Percentiles rank a stretch among this genome's conserved stretches.
Evolutionary conservation across 768 basidiomycete genomes (phyloP).

Genomic region (Chalciporus pseudorubinellus): DNA sequence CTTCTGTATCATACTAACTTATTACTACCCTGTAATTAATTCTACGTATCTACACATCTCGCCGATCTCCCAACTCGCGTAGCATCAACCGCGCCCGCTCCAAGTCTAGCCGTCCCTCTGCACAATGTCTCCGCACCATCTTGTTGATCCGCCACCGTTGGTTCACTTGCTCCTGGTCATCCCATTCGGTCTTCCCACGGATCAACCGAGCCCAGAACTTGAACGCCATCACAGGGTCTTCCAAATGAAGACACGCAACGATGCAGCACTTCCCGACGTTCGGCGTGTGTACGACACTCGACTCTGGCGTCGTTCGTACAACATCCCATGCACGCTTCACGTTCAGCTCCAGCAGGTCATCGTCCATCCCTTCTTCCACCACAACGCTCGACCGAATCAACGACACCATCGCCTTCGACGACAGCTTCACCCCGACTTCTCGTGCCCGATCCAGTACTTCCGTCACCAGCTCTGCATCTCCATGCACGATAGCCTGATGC

Average conservation of each 20-base stretch:
- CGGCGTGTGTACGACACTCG: slow-evolving; percentile 40
- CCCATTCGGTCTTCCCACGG: slow-evolving; percentile 44
- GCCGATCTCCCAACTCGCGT: slow-evolving; percentile 13
- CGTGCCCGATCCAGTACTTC: slow-evolving; percentile 42
- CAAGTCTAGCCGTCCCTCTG: slow-evolving; percentile 25
- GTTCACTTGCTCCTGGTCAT: slow-evolving; percentile 42
- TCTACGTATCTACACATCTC: slow-evolving; percentile 10
- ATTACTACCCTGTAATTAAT: slow-evolving; percentile 10
- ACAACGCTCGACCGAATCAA: slow-evolving; percentile 45
- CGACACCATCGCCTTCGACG: slow-evolving; percentile 47
- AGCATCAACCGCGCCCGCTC: slow-evolving; percentile 21
- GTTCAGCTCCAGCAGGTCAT: slow-evolving; percentile 30
- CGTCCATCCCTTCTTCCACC: slow-evolving; percentile 23
- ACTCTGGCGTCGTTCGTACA: slow-evolving; percentile 37
- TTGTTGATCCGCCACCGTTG: slow-evolving; percentile 43
- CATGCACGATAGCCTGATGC: slow-evolving; percentile 50
- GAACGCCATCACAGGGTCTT: slow-evolving; percentile 53
- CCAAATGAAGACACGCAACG: slow-evolving; percentile 44
- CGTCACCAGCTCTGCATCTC: slow-evolving; percentile 43
- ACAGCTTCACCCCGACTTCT: slow-evolving; percentile 38
- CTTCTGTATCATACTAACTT: slow-evolving; percentile 7
- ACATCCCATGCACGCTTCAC: slow-evolving; percentile 43
- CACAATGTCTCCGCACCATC: slow-evolving; percentile 31
- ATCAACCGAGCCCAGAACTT: slow-evolving; percentile 57
- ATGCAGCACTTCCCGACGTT: slow-evolving; percentile 54